Base-by-base conservation (phyloP, 371 early-diverging fungal genomes). In the Mortierella sp. region DNA sequence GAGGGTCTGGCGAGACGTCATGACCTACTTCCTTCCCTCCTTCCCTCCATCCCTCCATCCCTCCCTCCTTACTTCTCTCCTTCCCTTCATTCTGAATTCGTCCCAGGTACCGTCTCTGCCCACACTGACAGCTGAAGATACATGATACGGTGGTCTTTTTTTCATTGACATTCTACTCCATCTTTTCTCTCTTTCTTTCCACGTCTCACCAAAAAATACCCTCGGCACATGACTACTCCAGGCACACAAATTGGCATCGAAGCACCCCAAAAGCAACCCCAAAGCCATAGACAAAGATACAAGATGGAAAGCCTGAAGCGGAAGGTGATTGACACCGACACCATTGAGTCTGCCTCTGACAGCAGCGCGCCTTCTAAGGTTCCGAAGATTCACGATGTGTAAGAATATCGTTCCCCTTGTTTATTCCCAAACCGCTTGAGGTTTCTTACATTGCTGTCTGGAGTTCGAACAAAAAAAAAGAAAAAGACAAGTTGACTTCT, bases 261-360 rank as follows among this genome's bases (percentile, higher is more conserved):
- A 74, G 74, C 54, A 58, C 42, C 74, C 58, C 74, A 26, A 74
- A 73, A 74, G 74, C 74, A 74, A 52, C 58, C 44, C 57, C 58
- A 57, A 74, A 74, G 38, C 74, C 74, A 74, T 45, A 58, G 74
- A 74, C 58, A 57, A 57, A 57, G 74, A 74, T 74, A 58, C 74
- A 74, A 57, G 57, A 74, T 74, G 74, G 74, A 74, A 42, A 74
- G 42, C 57, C 74, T 74, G 74, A 74, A 74, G 74, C 74, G 74
- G 57, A 58, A 74, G 57, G 57, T 45, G 74, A 57, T 55, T 54
- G 74, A 74, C 58, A 58, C 57, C 44, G 74, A 74, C 44, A 44
- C 74, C 38, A 74, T 57, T 45, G 74, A 74, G 38, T 58, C 74
- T 74, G 44, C 57, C 74, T 58, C 57, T 55, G 57, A 26, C 58